phyloP scores from a whole-genome alignment of 768 basidiomycete species.

The Leccinum imitatum region DNA sequence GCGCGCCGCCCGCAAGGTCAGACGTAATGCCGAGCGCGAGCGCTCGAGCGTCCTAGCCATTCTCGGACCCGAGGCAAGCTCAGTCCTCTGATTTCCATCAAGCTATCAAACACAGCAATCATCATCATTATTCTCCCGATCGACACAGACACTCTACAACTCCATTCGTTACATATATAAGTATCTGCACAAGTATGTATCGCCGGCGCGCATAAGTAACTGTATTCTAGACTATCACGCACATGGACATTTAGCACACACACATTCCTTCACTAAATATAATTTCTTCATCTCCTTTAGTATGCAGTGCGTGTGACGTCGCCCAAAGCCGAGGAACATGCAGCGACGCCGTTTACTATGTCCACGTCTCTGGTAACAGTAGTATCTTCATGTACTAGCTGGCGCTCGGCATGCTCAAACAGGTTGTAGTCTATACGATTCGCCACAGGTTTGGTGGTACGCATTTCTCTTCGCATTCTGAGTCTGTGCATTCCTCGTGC shows the following conservation, averaged over 20 bases:
- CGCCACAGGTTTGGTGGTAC: no score
- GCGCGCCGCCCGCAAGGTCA: slow-evolving; percentile 3
- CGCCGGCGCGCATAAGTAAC: background rate
- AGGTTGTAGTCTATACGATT: no score
- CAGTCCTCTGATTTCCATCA: background rate
- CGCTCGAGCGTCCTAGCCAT: slow-evolving; percentile 10
- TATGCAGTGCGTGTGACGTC: no score
- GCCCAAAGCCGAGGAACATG: background rate
- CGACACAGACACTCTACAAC: background rate
- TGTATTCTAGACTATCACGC: background rate
- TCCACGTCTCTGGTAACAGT: no score
- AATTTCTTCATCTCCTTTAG: background rate
- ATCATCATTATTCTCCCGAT: background rate
- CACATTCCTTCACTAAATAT: background rate
- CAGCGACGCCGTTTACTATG: background rate
- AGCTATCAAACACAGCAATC: background rate
- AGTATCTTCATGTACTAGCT: no score
- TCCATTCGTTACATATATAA: background rate
- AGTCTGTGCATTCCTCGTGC: no score
- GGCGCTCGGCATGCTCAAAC: no score
- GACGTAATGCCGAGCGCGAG: slow-evolving; percentile 10
- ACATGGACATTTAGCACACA: background rate
- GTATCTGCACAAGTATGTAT: background rate
- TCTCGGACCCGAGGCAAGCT: slow-evolving; percentile 3
- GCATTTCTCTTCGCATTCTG: no score